A percentile compares a stretch with the other conserved stretches of the same genome.
phyloP scores from a whole-genome alignment of 2,329 filamentous ascomycete species.

The Alternaria conjuncta region DNA sequence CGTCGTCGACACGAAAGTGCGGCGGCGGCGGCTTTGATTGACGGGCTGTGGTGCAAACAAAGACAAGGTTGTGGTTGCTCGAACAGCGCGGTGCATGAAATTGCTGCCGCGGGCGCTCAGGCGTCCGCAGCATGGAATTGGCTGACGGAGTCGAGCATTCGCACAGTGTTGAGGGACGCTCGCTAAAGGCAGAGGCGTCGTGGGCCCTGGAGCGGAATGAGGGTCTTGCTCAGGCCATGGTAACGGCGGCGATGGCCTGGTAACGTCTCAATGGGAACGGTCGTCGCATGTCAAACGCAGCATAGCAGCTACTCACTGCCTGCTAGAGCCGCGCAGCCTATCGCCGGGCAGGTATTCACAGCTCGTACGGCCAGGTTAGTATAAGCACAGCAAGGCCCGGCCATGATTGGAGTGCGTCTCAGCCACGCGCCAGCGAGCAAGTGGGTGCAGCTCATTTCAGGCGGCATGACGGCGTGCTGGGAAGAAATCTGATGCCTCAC shows the following conservation, averaged over 20 bases:
- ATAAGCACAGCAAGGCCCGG: constrained; percentile 7
- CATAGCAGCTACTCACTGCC: neutral
- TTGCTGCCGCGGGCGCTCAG: constrained; percentile 19
- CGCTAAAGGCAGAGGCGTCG: neutral
- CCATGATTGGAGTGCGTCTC: constrained; percentile 21
- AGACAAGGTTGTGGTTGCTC: constrained; percentile 30
- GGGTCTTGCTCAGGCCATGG: constrained; percentile 1
- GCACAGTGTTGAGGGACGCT: constrained; percentile 8
- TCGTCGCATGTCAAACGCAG: constrained; percentile 8
- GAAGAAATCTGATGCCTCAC: constrained; percentile 29
- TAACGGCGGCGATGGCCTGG: constrained; percentile 5
- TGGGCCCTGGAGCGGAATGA: neutral
- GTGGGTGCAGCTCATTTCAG: constrained; percentile 21
- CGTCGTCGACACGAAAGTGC: constrained; percentile 2
- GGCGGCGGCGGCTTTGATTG: constrained; percentile 23
- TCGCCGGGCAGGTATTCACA: neutral
- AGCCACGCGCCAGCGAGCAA: constrained; percentile 32
- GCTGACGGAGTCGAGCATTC: constrained; percentile 4
- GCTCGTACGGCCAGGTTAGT: neutral
- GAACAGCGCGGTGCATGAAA: constrained; percentile 25
- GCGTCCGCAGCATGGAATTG: constrained; percentile 24
- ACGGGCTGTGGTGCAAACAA: constrained; percentile 40
- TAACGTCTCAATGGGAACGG: constrained; percentile 1
- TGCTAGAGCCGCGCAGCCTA: neutral
- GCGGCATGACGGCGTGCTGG: constrained; percentile 26